Evolutionary conservation across 148 eudicot species (phyloP), one percentile per base, ranked within the genome.

Genomic region (Spergularia marina): DNA sequence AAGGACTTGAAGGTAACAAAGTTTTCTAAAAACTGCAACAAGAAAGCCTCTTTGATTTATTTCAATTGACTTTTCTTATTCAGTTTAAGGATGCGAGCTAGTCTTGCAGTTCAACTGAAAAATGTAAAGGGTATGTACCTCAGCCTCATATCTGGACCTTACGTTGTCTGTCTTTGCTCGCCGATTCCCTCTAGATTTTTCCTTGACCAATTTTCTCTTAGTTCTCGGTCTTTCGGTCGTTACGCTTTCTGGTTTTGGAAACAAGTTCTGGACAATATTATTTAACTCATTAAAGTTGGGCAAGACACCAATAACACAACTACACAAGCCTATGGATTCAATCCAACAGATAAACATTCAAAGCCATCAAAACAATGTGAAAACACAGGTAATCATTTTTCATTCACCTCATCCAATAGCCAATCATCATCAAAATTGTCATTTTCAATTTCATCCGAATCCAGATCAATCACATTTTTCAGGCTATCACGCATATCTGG

Each of bases 391-490:
- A 53, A 15, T 11, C 36, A 58, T 34, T 57, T 51, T 61, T 64
- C 5, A 10, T 52, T 75, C 80, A 92, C 98, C 98, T 92, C 88
- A 73, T 82, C 79, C 23, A 80, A 69, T 74, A 90, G 76, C 80
- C 39, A 40, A 47, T 84, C 78, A 73, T 69, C 85, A 68, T 73
- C 80, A 65, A 84, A 79, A 68, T 21, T 68, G 51, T 77, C 83
- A 80, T 72, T 47, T 60, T 74, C 83, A 63, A 74, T 68, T 34
- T 74, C 85, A 82, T 85, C 93, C 79, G 72, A 72, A 52, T 83
- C 89, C 73, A 84, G 57, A 78, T 84, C 88, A 68, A 83, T 81
- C 44, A 72, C 86, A 2, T 79, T 61, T 75, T 74, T 81, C 36
- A 71, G 54, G 63, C 53, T 17, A 73, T 83, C 83, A 39, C 30